Conservation (phyloP, 768 basidiomycete species). For the Lentinus tigrinus region DNA sequence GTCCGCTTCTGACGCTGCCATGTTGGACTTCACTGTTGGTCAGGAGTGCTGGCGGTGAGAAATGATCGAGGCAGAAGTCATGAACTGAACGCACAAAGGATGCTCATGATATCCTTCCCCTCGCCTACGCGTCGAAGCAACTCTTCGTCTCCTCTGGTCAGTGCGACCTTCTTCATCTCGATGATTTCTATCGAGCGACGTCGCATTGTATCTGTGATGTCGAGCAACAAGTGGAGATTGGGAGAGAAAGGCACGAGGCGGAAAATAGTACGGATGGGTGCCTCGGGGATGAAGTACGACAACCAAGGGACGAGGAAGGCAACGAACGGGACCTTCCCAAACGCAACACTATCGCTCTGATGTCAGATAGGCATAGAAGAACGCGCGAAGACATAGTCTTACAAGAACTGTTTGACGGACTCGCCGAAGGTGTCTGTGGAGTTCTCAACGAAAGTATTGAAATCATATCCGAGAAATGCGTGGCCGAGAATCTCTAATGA, state of each 20-base stretch:
- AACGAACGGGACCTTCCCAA: not conserved
- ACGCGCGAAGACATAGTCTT: not conserved
- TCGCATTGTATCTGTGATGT: too few relatives aligned
- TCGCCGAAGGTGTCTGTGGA: not conserved
- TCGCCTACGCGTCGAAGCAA: too few relatives aligned
- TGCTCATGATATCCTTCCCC: not conserved
- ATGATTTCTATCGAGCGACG: too few relatives aligned
- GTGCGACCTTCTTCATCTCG: too few relatives aligned
- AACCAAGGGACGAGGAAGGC: not conserved
- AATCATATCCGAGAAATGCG: not conserved
- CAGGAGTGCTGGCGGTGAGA: not conserved
- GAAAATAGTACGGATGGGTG: too few relatives aligned
- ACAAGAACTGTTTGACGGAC: not conserved
- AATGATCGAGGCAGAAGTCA: not conserved
- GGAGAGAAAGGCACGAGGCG: too few relatives aligned
- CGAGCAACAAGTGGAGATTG: too few relatives aligned
- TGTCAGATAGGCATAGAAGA: not conserved
- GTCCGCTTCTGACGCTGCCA: not conserved
- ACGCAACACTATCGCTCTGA: not conserved
- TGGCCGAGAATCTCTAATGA: not conserved
- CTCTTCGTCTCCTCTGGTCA: too few relatives aligned
- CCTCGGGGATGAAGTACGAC: too few relatives aligned
- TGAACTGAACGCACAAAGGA: not conserved
- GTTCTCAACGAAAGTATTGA: not conserved
- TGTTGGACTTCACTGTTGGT: conserved; percentile 7